Evolutionary conservation across 2,329 filamentous ascomycete genomes (phyloP).

Genomic region (Microthyrium microscopicum): DNA sequence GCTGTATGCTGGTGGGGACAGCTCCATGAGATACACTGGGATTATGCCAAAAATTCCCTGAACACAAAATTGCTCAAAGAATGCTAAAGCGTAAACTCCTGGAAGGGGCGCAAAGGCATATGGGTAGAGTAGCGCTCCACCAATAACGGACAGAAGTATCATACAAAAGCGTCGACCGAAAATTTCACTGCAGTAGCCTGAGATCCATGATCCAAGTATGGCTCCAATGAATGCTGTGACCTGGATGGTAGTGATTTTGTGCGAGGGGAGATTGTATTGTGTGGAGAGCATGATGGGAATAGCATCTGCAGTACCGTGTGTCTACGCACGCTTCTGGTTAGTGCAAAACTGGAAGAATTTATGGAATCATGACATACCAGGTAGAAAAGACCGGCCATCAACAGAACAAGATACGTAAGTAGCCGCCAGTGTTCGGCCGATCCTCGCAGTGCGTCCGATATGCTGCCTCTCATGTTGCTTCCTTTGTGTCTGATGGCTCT

Average conservation of each 20-base stretch:
- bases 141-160: background rate
- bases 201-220: background rate
- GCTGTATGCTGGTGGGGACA: background rate
- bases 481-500: too few species aligned
- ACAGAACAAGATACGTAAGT: conserved; percentile 62
- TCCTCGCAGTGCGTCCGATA: too few species aligned
- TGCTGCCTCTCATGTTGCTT: too few species aligned
- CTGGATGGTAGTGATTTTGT: background rate
- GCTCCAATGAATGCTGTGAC: background rate
- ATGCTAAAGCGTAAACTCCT: background rate
- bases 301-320: background rate
- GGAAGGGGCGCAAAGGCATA: background rate
- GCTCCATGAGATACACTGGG: background rate
- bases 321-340: too few species aligned
- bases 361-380: too few species aligned
- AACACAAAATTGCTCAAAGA: conserved; percentile 4
- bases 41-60: conserved; percentile 1
- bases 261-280: background rate
- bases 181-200: background rate
- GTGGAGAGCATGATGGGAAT: background rate
- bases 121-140: conserved; percentile 2
- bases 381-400: too few species aligned
- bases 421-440: conserved; percentile 73
- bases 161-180: background rate
- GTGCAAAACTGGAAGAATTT: too few species aligned